These are phyloP conservation scores for Kluyveromyces aestuarii DNA, from an alignment of 805 yeast genomes.

Conservation along the genomic window DNA sequence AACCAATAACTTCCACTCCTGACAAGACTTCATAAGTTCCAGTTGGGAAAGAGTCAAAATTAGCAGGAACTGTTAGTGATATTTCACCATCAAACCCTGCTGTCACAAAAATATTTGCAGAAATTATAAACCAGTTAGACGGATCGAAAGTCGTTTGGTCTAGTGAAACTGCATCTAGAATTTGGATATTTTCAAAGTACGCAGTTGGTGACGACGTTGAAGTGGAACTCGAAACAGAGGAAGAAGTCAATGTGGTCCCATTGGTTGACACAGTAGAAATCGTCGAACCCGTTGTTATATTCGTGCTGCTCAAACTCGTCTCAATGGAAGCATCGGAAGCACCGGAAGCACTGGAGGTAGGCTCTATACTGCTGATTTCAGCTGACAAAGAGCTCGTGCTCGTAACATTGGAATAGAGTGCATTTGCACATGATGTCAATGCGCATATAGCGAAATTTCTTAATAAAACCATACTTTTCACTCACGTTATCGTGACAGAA, in stretches of 20 bases:
- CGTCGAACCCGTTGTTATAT: neutral
- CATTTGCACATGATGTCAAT: neutral
- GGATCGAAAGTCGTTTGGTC: conserved; percentile 16
- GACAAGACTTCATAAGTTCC: conserved; percentile 12
- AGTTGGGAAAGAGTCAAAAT: conserved; percentile 15
- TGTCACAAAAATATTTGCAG: conserved; percentile 18
- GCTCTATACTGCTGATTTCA: neutral
- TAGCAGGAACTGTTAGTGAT: conserved; percentile 17
- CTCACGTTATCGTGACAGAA: neutral
- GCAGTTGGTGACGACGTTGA: conserved; percentile 7
- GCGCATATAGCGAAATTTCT: neutral
- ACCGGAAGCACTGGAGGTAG: neutral
- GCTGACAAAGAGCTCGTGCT: neutral
- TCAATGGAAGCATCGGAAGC: neutral
- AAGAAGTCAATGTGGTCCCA: neutral
- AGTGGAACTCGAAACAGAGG: neutral
- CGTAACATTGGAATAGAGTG: neutral
- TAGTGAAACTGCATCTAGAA: conserved; percentile 18
- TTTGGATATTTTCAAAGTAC: conserved; percentile 14
- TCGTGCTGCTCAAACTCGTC: neutral
- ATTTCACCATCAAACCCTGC: conserved; percentile 13
- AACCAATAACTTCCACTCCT: conserved; percentile 12
- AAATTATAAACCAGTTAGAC: conserved; percentile 21
- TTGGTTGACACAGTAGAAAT: neutral
- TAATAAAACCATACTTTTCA: neutral